Conservation (phyloP, 495 filamentous ascomycete species). For the Xylaria bambusicola region DNA sequence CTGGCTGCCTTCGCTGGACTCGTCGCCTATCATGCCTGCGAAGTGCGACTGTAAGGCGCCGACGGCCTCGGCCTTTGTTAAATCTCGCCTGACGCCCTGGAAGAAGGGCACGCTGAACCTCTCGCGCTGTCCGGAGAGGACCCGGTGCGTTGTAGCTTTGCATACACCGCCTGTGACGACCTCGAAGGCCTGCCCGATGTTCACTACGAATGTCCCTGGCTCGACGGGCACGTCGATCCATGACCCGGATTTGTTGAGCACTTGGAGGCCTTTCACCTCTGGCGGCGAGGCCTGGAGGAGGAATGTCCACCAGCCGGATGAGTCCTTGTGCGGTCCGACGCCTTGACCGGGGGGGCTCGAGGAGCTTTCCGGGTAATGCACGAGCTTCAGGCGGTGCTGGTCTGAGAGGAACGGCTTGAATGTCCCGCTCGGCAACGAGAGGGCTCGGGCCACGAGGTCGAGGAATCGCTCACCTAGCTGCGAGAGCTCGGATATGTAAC, state of each 20-base stretch:
- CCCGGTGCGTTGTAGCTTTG: conserved; percentile 56
- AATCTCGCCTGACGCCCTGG: conserved; percentile 43
- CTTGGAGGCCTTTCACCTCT: conserved; percentile 49
- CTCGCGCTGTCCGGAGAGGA: conserved; percentile 34
- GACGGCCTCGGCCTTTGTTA: conserved; percentile 43
- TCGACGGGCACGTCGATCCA: conserved; percentile 56
- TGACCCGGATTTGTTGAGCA: conserved; percentile 46
- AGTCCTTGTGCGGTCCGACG: conserved; percentile 59
- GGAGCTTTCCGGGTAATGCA: conserved; percentile 43
- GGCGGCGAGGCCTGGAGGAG: conserved; percentile 52
- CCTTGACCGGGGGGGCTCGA: conserved; percentile 15
- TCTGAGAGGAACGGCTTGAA: conserved; percentile 55
- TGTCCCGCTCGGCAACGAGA: conserved; percentile 37
- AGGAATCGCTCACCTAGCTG: conserved; percentile 50
- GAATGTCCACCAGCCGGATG: conserved; percentile 59
- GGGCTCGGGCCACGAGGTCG: conserved; percentile 52
- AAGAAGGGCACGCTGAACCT: conserved; percentile 51
- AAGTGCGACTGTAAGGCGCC: conserved; percentile 36
- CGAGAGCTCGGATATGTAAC: conserved; percentile 52
- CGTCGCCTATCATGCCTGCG: conserved; percentile 15
- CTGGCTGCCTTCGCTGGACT: conserved; percentile 27
- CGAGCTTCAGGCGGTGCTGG: conserved; percentile 56
- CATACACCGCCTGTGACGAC: conserved; percentile 55
- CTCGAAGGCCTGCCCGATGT: conserved; percentile 61
- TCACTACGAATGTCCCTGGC: conserved; percentile 54